Evolutionary conservation across 148 eudicot genomes (phyloP).

Genomic region (Fagopyrum homotropicum): DNA sequence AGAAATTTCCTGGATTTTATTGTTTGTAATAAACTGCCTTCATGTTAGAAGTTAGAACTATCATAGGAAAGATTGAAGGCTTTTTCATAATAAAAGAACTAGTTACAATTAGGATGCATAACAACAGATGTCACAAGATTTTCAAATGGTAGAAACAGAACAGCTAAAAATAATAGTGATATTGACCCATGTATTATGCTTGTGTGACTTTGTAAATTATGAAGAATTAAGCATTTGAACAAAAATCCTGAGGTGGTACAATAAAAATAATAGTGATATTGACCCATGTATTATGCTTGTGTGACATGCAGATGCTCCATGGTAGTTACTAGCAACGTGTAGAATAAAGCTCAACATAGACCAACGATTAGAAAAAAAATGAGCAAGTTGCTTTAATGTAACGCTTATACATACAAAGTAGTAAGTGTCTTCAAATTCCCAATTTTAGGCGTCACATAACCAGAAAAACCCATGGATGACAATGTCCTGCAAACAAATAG

Average conservation of each 20-base stretch:
- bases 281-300: not conserved
- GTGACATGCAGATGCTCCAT: not conserved
- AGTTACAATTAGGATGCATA: not conserved
- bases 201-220: not conserved
- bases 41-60: not conserved
- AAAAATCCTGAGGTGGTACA: not conserved
- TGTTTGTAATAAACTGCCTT: not conserved
- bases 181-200: not conserved
- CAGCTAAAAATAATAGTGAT: not conserved
- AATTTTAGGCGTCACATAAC: constrained; percentile 53
- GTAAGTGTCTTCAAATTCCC: constrained; percentile 46
- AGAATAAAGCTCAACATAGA: not conserved
- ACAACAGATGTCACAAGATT: not conserved
- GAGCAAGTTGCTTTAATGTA: not conserved
- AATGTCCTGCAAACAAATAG: constrained; percentile 48
- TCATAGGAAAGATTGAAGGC: not conserved
- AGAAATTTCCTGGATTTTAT: constrained; percentile 2
- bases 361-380: not conserved
- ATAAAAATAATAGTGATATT: not conserved
- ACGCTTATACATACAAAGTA: constrained; percentile 57
- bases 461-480: constrained; percentile 75
- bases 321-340: not conserved
- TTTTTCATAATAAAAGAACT: not conserved
- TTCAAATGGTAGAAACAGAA: not conserved
- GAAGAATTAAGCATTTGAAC: not conserved